Evolutionary conservation across 1,284 basidiomycete genomes (phyloP).

Genomic region (Cerioporus squamosus): DNA sequence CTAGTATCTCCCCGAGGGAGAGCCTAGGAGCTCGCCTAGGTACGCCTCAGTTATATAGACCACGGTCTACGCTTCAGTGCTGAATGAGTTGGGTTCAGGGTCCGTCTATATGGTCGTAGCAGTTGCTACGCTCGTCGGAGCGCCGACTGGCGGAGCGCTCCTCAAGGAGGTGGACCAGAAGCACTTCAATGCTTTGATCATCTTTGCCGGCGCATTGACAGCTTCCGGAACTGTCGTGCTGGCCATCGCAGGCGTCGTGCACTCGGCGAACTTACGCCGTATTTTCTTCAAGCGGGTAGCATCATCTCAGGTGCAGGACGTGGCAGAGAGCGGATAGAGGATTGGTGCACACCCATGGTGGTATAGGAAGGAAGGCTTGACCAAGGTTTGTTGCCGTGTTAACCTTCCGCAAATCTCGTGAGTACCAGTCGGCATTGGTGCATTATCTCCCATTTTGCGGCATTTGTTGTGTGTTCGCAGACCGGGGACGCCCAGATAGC

Average conservation of each 20-base stretch:
- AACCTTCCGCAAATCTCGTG: too few relatives aligned
- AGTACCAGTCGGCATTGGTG: too few relatives aligned
- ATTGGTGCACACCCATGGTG: too few relatives aligned
- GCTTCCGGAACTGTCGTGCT: constrained; percentile 18
- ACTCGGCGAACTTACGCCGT: too few relatives aligned
- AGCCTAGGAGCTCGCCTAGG: constrained; percentile 35
- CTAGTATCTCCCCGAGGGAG: constrained; percentile 52
- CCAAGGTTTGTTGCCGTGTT: too few relatives aligned
- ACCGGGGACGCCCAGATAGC: too few relatives aligned
- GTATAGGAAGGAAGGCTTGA: too few relatives aligned
- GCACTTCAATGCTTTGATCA: constrained; percentile 36
- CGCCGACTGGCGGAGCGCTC: constrained; percentile 39
- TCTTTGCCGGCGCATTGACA: constrained; percentile 34
- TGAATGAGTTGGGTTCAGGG: constrained; percentile 16
- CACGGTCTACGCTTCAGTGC: not conserved
- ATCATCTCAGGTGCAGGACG: too few relatives aligned
- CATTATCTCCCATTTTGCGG: too few relatives aligned
- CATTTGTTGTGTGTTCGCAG: too few relatives aligned
- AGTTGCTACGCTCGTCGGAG: constrained; percentile 34
- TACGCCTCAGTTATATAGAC: constrained; percentile 7
- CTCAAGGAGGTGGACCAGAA: constrained; percentile 27
- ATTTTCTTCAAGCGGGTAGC: too few relatives aligned
- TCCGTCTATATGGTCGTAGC: constrained; percentile 34
- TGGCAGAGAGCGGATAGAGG: too few relatives aligned
- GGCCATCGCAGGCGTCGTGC: constrained; percentile 15